A percentile compares a stretch with the other conserved stretches of the same genome.
Conservation (phyloP, 306 rosid species). For the Vigna mungo region DNA sequence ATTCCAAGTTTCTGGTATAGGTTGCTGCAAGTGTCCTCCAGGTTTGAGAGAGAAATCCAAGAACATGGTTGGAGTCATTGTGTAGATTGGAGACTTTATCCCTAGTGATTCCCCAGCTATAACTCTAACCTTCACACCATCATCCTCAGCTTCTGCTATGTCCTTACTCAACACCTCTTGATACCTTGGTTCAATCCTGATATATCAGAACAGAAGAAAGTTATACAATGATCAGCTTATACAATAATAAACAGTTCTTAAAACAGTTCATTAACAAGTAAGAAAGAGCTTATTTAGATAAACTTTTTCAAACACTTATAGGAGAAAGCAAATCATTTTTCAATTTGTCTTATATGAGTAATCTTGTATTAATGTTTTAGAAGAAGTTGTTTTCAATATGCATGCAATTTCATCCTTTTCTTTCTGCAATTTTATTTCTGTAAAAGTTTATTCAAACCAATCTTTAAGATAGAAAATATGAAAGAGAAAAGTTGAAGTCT, state of each 20-base stretch:
- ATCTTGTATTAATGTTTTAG: no score
- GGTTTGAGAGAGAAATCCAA: slow-evolving; percentile 77
- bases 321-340: no score
- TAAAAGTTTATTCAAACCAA: no score
- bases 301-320: no score
- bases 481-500: background rate
- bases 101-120: slow-evolving; percentile 86
- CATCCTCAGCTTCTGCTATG: slow-evolving; percentile 63
- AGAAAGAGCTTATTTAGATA: no score
- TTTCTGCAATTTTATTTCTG: no score
- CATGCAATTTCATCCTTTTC: no score
- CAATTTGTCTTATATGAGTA: no score
- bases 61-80: slow-evolving; percentile 84
- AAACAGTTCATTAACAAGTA: no score
- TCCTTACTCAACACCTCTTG: slow-evolving; percentile 76
- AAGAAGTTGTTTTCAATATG: no score
- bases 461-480: background rate
- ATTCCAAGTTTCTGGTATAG: slow-evolving; percentile 71
- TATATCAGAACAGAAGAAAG: background rate
- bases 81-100: slow-evolving; percentile 70
- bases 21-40: slow-evolving; percentile 65
- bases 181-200: slow-evolving; percentile 81
- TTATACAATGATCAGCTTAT: background rate
- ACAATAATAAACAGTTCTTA: background rate
- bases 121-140: slow-evolving; percentile 71